Evolutionary conservation across 306 rosid genomes (phyloP).

Genomic region (Medicago arabica): DNA sequence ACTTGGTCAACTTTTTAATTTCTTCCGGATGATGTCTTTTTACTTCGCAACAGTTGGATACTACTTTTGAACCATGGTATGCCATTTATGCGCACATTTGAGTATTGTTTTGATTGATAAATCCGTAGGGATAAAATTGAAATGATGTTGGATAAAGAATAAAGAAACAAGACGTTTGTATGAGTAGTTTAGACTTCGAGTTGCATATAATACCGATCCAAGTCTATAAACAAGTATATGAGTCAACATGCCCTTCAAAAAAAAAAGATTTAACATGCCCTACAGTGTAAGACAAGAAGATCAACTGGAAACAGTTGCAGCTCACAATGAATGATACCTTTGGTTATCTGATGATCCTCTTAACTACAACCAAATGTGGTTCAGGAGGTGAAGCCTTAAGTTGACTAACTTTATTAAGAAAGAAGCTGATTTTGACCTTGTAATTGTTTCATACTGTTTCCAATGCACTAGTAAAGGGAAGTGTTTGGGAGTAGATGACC

Average conservation of each 20-base stretch:
- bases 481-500: too few species aligned
- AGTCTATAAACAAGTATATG: background rate
- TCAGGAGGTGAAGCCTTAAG: background rate
- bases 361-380: background rate
- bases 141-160: background rate
- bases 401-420: background rate
- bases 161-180: background rate
- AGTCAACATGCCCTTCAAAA: too few species aligned
- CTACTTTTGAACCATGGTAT: conserved; percentile 90
- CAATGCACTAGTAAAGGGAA: too few species aligned
- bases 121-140: conserved; percentile 7
- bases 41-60: conserved; percentile 86
- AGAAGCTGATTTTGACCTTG: background rate
- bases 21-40: conserved; percentile 94
- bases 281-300: background rate
- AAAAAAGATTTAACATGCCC: too few species aligned
- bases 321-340: background rate
- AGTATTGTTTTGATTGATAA: conserved; percentile 9
- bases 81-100: conserved; percentile 9
- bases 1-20: conserved; percentile 93
- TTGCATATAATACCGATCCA: background rate
- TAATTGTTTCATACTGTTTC: background rate
- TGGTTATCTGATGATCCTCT: background rate
- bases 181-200: conserved; percentile 3
- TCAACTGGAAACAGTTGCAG: background rate